These are phyloP conservation scores for Malus sylvestris DNA, from an alignment of 306 rosid genomes.

Conservation along the genomic window DNA sequence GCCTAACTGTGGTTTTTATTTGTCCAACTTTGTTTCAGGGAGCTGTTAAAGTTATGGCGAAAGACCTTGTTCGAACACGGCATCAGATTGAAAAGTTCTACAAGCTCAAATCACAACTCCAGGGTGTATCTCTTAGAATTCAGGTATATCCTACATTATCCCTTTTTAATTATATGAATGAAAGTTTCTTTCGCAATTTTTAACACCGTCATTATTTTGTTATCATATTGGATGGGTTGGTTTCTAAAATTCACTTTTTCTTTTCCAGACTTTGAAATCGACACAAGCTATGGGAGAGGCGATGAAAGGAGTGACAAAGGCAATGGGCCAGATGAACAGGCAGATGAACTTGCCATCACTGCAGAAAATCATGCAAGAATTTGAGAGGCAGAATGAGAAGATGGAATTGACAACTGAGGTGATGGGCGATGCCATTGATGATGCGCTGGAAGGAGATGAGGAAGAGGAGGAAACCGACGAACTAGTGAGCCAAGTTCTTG, in stretches of 20 bases:
- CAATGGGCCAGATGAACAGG: constrained; percentile 98
- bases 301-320: constrained; percentile 97
- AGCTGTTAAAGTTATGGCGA: constrained; percentile 97
- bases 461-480: constrained; percentile 96
- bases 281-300: constrained; percentile 99
- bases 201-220: background rate
- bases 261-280: constrained; percentile 73
- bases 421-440: constrained; percentile 95
- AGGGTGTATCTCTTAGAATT: constrained; percentile 95
- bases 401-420: constrained; percentile 81
- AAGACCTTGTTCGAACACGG: constrained; percentile 93
- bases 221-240: background rate
- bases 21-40: constrained; percentile 53
- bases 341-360: constrained; percentile 92
- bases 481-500: constrained; percentile 87
- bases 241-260: background rate
- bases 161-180: background rate
- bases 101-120: constrained; percentile 97
- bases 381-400: constrained; percentile 86
- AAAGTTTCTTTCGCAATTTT: background rate
- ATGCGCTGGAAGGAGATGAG: constrained; percentile 95
- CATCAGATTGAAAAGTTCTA: constrained; percentile 97
- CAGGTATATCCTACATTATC: constrained; percentile 45
- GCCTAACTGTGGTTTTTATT: constrained; percentile 16
- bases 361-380: constrained; percentile 94